A percentile compares a stretch with the other conserved stretches of the same genome.
Conservation (phyloP, 2,329 filamentous ascomycete species). For the Phoma herbarum region DNA sequence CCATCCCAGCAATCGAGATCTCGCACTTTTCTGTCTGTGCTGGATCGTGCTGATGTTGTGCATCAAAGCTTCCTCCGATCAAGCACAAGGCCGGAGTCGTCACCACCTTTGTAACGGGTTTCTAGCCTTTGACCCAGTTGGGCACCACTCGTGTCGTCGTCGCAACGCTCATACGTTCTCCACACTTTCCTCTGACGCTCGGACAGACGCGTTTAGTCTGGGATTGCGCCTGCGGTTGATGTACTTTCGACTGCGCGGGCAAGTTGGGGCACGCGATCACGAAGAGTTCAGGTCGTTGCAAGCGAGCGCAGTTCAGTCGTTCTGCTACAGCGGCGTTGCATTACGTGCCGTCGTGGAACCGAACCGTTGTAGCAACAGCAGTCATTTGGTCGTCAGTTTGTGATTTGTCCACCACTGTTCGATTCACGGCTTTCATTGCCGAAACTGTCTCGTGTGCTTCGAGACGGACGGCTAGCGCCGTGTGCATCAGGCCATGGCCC, state of each 20-base stretch:
- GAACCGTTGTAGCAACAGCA: background rate
- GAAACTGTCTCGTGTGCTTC: background rate
- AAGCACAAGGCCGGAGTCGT: background rate
- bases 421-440: background rate
- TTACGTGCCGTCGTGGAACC: background rate
- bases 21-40: background rate
- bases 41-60: background rate
- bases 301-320: too few relatives aligned
- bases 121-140: background rate
- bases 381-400: background rate
- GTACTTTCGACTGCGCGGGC: too few relatives aligned
- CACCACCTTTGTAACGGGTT: background rate
- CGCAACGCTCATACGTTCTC: background rate
- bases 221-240: too few relatives aligned
- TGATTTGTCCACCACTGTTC: background rate
- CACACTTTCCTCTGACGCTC: background rate
- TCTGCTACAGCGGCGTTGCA: too few relatives aligned
- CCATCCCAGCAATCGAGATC: slow-evolving; percentile 1
- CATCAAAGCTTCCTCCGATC: background rate
- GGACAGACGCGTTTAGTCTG: too few relatives aligned
- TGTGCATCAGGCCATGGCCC: background rate
- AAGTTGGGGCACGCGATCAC: too few relatives aligned
- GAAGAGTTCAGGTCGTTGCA: too few relatives aligned
- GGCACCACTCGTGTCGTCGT: background rate
- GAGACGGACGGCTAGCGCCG: background rate